Percentiles rank a stretch among this genome's conserved stretches.
Evolutionary conservation across 2,329 filamentous ascomycete genomes (phyloP).

Genomic region (Colletotrichum nymphaeae): DNA sequence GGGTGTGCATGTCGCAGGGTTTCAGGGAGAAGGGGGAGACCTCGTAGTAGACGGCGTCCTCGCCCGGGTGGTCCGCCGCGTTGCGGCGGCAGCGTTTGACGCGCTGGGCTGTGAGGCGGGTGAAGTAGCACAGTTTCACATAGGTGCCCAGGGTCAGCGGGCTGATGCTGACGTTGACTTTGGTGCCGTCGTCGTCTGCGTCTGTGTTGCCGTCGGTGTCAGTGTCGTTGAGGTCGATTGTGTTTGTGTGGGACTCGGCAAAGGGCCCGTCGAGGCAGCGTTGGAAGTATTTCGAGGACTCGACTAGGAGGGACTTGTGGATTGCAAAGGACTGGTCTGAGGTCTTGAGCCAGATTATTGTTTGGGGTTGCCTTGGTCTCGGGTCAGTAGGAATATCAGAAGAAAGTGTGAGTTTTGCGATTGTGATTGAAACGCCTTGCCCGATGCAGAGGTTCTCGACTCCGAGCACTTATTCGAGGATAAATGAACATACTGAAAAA

Average conservation of each 20-base stretch:
- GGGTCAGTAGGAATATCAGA: background rate
- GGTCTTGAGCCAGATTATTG: slow-evolving; percentile 31
- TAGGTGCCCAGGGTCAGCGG: slow-evolving; percentile 27
- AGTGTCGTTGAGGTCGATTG: slow-evolving; percentile 27
- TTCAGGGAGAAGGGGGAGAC: slow-evolving; percentile 30
- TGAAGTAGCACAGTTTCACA: slow-evolving; percentile 33
- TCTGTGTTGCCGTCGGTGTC: background rate
- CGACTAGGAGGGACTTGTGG: slow-evolving; percentile 27
- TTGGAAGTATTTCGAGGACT: slow-evolving; percentile 33
- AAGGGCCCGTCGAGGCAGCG: slow-evolving; percentile 30
- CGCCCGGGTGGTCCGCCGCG: slow-evolving; percentile 9
- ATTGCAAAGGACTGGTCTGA: slow-evolving; percentile 25
- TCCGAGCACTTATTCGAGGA: too few relatives aligned
- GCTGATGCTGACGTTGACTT: background rate
- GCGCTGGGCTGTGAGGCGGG: slow-evolving; percentile 27
- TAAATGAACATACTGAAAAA: background rate
- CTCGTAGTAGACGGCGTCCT: slow-evolving; percentile 20
- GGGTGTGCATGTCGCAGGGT: slow-evolving; percentile 30
- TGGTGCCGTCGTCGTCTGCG: background rate
- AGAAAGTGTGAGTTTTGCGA: background rate
- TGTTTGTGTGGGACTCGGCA: slow-evolving; percentile 24
- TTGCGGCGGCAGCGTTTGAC: slow-evolving; percentile 21
- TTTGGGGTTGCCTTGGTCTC: slow-evolving; percentile 26
- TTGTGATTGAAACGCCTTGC: background rate
- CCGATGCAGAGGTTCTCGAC: background rate